Percentiles rank a stretch among this genome's conserved stretches.
Evolutionary conservation across 108 stramenopile species (phyloP).

Genomic region (Cyclotella choctawhatcheeana): DNA sequence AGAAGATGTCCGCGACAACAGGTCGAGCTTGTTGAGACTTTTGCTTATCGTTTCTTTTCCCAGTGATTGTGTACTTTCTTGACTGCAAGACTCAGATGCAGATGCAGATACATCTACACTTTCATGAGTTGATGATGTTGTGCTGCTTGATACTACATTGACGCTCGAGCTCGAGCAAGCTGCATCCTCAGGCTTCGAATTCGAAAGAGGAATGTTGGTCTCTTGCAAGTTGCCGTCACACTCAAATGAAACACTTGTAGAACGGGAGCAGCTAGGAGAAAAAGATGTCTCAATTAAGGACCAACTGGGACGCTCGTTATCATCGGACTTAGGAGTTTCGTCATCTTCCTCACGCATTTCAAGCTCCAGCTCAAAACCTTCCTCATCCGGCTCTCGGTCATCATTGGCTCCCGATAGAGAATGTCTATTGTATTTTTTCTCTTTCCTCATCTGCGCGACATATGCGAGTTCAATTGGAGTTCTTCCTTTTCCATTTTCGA

Average conservation of each 20-base stretch:
- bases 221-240: no score
- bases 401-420: background rate
- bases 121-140: no score
- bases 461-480: constrained; percentile 15
- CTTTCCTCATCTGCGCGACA: constrained; percentile 13
- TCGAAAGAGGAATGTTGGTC: no score
- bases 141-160: no score
- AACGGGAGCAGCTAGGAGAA: background rate
- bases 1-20: no score
- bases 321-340: background rate
- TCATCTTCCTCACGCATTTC: constrained; percentile 4
- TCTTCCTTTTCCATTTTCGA: constrained; percentile 10
- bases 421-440: background rate
- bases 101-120: no score
- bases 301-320: constrained; percentile 8
- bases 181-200: no score
- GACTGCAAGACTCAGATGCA: no score
- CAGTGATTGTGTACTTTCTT: no score
- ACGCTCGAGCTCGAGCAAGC: no score
- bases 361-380: constrained; percentile 21
- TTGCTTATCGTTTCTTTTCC: no score
- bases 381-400: background rate
- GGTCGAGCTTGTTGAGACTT: no score
- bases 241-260: background rate
- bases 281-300: constrained; percentile 5